Conservation (phyloP, 2,329 filamentous ascomycete genomes). For the Aspergillus japonicus region DNA sequence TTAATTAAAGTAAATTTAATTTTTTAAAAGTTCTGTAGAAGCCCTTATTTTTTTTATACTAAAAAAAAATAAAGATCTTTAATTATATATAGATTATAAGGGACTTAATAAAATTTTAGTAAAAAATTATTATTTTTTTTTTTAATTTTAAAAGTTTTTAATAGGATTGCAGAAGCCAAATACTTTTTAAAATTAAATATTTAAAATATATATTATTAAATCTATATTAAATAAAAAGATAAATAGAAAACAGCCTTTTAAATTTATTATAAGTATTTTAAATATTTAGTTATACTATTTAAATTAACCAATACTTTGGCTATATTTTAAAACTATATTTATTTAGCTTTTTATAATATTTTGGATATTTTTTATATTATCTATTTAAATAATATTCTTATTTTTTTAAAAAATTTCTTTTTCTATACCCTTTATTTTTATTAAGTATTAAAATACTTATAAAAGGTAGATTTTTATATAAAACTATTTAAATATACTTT, state of each 20-base stretch:
- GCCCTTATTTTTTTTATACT: neutral
- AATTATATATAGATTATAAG: neutral
- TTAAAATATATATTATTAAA: neutral
- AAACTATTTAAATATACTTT: neutral
- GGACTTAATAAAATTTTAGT: neutral
- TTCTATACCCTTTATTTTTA: neutral
- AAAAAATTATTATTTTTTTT: neutral
- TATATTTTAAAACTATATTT: too few species aligned
- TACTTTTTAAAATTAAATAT: neutral
- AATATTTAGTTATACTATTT: neutral
- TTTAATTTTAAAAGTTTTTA: neutral
- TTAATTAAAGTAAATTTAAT: conserved; percentile 2
- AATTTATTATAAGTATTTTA: neutral
- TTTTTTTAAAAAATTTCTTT: too few species aligned
- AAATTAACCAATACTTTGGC: too few species aligned
- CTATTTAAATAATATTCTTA: neutral
- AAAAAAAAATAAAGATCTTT: neutral
- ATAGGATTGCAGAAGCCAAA: neutral
- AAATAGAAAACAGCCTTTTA: neutral
- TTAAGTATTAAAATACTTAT: neutral
- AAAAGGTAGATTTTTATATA: neutral
- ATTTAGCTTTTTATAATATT: too few species aligned
- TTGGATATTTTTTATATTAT: neutral
- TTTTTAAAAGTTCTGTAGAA: neutral
- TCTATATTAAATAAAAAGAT: neutral